phyloP scores from a whole-genome alignment of 129 eudicot genomes.

The Tanacetum coccineum region DNA sequence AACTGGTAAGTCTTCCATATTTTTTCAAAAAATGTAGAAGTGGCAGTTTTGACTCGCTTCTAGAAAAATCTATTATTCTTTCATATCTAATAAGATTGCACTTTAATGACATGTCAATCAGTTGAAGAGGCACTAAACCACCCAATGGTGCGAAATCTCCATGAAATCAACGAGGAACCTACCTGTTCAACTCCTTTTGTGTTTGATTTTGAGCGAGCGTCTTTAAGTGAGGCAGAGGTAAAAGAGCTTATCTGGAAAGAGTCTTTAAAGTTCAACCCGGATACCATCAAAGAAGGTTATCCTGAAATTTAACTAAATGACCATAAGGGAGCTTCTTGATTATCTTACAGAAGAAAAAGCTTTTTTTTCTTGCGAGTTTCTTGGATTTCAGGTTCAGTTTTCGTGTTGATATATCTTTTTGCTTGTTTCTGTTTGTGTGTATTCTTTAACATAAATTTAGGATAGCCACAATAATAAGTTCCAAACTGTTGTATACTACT shows the following conservation, averaged over 20 bases:
- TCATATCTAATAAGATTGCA: background rate
- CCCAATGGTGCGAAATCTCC: slow-evolving; percentile 68
- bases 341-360: slow-evolving; percentile 9
- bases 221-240: slow-evolving; percentile 75
- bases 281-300: slow-evolving; percentile 11
- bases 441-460: slow-evolving; percentile 8
- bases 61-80: background rate
- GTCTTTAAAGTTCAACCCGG: slow-evolving; percentile 64
- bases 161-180: slow-evolving; percentile 94
- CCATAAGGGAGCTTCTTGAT: background rate
- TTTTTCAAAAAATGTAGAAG: background rate
- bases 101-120: slow-evolving; percentile 19
- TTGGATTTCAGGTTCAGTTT: slow-evolving; percentile 10
- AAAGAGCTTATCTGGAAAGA: slow-evolving; percentile 88
- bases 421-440: slow-evolving; percentile 2
- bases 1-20: slow-evolving; percentile 47
- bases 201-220: slow-evolving; percentile 77
- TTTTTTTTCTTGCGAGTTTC: slow-evolving; percentile 5
- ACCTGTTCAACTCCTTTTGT: slow-evolving; percentile 68
- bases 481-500: background rate
- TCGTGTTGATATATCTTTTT: background rate
- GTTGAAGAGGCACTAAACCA: slow-evolving; percentile 93
- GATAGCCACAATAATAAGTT: background rate
- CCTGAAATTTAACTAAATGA: background rate
- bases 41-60: background rate